A percentile compares a stretch with the other conserved stretches of the same genome.
These are phyloP conservation scores for Pythium utonaiense DNA, from an alignment of 352 stramenopile species.

Conservation along the genomic window DNA sequence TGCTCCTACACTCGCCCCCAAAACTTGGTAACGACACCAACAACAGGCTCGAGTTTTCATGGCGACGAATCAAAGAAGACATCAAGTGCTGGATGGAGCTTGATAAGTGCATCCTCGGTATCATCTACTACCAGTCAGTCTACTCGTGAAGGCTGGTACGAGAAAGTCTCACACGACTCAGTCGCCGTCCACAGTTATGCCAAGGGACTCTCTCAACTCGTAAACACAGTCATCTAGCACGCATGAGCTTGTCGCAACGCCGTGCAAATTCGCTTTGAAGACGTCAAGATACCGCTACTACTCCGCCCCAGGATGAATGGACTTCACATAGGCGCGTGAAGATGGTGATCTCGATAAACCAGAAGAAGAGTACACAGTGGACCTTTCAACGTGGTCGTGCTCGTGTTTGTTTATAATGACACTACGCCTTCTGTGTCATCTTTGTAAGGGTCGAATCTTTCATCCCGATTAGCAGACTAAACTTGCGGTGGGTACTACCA, in stretches of 20 bases:
- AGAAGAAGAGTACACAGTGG: background rate
- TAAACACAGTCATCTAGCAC: background rate
- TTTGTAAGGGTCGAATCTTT: no score
- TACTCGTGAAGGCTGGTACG: background rate
- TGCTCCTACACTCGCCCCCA: background rate
- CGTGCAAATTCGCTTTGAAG: background rate
- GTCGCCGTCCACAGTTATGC: background rate
- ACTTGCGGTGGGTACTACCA: no score
- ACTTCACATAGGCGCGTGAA: background rate
- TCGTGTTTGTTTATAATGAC: background rate
- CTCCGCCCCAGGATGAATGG: background rate
- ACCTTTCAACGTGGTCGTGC: background rate
- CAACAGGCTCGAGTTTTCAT: background rate
- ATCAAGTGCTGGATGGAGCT: background rate
- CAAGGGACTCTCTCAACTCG: background rate
- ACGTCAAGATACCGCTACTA: background rate
- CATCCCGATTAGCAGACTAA: no score
- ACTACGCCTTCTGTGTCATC: no score
- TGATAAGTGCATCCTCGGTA: background rate
- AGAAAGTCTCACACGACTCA: background rate
- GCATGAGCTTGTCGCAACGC: background rate
- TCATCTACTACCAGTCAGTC: background rate
- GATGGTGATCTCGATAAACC: background rate
- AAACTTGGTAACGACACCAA: background rate
- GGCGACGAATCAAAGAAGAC: background rate